A percentile compares a stretch with the other conserved stretches of the same genome.
Conservation (phyloP, 2,329 filamentous ascomycete genomes). For the Zymoseptoria crescenta region DNA sequence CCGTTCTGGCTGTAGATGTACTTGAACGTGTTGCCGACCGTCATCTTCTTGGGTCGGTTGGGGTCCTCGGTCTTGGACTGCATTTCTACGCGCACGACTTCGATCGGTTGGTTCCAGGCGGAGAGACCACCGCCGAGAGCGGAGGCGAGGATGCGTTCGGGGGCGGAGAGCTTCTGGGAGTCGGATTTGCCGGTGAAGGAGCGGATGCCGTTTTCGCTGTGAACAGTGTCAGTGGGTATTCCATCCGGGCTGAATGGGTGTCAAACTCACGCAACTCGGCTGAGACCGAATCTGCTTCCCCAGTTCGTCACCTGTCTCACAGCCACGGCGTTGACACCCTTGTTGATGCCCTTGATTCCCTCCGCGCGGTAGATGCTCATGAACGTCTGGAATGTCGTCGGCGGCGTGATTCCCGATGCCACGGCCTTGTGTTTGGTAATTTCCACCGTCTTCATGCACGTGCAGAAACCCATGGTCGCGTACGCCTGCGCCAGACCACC, state of each 20-base stretch:
- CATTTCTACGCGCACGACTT: constrained; percentile 99
- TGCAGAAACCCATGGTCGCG: constrained; percentile 99
- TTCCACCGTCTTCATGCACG: constrained; percentile 99
- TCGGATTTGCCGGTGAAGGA: constrained; percentile 69
- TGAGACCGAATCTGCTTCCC: constrained; percentile 92
- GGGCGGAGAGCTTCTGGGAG: constrained; percentile 64
- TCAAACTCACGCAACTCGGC: constrained; percentile 58
- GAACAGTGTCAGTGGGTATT: not conserved
- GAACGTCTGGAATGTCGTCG: constrained; percentile 89
- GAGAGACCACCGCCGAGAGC: constrained; percentile 85
- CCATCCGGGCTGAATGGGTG: not conserved
- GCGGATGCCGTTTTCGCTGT: constrained; percentile 71
- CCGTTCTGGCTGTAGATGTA: constrained; percentile 94
- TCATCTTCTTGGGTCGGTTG: constrained; percentile 98
- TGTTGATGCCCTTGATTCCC: constrained; percentile 93
- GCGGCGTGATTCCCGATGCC: constrained; percentile 70
- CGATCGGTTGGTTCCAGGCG: constrained; percentile 99
- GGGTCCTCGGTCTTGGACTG: constrained; percentile 98
- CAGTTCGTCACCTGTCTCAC: constrained; percentile 99
- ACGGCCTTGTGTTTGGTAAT: constrained; percentile 98
- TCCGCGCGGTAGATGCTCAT: constrained; percentile 94
- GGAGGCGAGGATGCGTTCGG: constrained; percentile 84
- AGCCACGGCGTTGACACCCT: constrained; percentile 95
- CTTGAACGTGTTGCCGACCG: constrained; percentile 67
- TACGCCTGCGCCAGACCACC: constrained; percentile 97